Conservation (phyloP, 768 basidiomycete species). For the Naganishia friedmannii region DNA sequence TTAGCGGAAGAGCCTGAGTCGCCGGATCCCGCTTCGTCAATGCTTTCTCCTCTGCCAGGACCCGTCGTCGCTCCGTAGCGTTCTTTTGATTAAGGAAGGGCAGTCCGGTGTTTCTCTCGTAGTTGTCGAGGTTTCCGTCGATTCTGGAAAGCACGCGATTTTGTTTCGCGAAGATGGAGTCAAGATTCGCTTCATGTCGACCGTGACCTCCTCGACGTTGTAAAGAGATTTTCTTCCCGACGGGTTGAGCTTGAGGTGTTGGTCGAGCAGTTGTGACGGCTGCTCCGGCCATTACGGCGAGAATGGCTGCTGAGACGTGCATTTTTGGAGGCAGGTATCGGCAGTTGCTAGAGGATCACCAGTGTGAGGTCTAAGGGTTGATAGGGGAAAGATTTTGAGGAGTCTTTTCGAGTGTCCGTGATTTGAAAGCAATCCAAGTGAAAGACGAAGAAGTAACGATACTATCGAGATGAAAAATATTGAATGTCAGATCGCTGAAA, state of each 20-base stretch:
- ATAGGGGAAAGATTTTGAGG: no score
- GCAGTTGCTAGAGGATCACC: background rate
- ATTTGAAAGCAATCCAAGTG: no score
- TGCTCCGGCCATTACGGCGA: background rate
- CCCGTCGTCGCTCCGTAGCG: background rate
- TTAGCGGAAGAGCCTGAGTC: background rate
- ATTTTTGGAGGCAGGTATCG: background rate
- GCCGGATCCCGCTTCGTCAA: conserved; percentile 11
- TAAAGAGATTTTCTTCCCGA: background rate
- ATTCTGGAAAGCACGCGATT: conserved; percentile 4
- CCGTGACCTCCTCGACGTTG: conserved; percentile 15
- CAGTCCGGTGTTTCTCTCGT: conserved; percentile 10
- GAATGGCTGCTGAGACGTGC: background rate
- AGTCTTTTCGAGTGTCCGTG: no score
- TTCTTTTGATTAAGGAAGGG: conserved; percentile 9
- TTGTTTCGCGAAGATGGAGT: background rate
- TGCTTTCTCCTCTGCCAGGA: background rate
- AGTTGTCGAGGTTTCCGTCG: conserved; percentile 5
- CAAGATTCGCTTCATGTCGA: background rate
- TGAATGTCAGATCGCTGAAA: no score
- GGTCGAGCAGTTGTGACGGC: conserved; percentile 9
- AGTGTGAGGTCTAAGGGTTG: background rate
- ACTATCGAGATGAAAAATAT: no score
- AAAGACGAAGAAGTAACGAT: no score
- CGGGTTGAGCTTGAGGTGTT: background rate